A percentile compares a stretch with the other conserved stretches of the same genome.
Conservation (phyloP, 805 yeast genomes). For the Candida broadrunensis region DNA sequence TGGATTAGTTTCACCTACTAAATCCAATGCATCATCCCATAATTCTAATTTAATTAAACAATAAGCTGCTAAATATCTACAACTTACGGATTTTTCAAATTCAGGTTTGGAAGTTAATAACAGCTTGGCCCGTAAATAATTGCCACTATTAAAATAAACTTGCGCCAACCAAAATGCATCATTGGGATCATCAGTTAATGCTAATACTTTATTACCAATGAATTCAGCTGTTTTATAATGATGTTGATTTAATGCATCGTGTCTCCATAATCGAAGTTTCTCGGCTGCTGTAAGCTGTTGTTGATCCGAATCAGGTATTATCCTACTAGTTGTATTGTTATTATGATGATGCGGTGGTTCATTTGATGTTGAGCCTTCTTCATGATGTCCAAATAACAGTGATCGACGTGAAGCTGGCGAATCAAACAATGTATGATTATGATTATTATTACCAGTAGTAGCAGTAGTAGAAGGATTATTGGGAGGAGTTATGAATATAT, state of each 20-base stretch:
- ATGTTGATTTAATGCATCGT: conserved; percentile 89
- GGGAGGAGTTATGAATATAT: conserved; percentile 46
- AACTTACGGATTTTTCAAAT: conserved; percentile 61
- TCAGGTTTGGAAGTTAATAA: conserved; percentile 54
- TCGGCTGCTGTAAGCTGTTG: conserved; percentile 76
- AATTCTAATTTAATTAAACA: conserved; percentile 68
- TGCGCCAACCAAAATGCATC: conserved; percentile 98
- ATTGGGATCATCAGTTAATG: conserved; percentile 80
- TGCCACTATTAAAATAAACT: conserved; percentile 73
- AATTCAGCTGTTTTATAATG: conserved; percentile 87
- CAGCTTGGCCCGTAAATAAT: conserved; percentile 75
- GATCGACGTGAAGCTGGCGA: conserved; percentile 39
- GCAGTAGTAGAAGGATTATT: conserved; percentile 14
- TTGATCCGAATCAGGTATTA: conserved; percentile 3
- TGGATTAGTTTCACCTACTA: conserved; percentile 81
- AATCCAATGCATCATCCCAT: conserved; percentile 86
- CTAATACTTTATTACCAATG: conserved; percentile 85
- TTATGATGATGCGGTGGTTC: conserved; percentile 4
- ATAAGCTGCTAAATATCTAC: conserved; percentile 77
- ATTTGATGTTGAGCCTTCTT: conserved; percentile 13
- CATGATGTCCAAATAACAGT: conserved; percentile 31
- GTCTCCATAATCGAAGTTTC: conserved; percentile 84
- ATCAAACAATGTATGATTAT: conserved; percentile 31
- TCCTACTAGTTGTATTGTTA: conserved; percentile 6
- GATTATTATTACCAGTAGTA: background rate